Base-by-base conservation (phyloP, 495 filamentous ascomycete genomes). In the Lophiostoma macrostomum region DNA sequence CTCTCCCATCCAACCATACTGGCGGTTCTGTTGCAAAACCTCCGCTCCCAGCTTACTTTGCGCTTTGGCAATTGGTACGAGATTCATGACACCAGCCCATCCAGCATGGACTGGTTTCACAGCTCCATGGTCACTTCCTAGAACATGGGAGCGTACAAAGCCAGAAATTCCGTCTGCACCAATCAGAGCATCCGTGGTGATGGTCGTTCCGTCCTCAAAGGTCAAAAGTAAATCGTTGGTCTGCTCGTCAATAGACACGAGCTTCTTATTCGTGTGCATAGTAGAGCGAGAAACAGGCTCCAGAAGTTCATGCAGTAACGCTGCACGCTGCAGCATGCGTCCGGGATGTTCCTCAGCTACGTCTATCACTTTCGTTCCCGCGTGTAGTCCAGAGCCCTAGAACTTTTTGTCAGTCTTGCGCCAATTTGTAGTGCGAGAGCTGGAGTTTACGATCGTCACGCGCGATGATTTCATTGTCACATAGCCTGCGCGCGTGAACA, bases 1-100 rank as follows among this genome's bases (percentile, higher is more conserved):
- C 11, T 31, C 22, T n/a, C 42, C 42, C 11, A 46, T 16, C 42
- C 42, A 46, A 4, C 42, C 42, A 46, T 46, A 31, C 20, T 46
- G 42, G 11, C 42, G 22, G 6, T 46, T 6, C n/a, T 14, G 6
- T 5, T 22, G 8, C 27, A 43, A 43, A 8, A 5, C 29, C 27
- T 31, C 4, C 23, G 10, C 23, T 30, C 42, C 42, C 7, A 46
- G 42, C 13, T 4, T 10, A 5, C 16, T 19, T n/a, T 24, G 10
- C 10, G 42, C 42, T 31, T 30, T 29, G 4, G 10, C 42, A 16
- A 46, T 16, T 29, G 42, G 27, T 4, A 46, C 22, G 24, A 49
- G 6, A 4, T 5, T 14, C 18, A 12, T 22, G 12, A 5, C 5
- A 24, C 25, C 45, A 5, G n/a, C 18, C 5, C 10, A 31, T 4